Evolutionary conservation across 495 filamentous ascomycete species (phyloP), one percentile per base, ranked within the genome.

Genomic region (Pyrenula aspistea): DNA sequence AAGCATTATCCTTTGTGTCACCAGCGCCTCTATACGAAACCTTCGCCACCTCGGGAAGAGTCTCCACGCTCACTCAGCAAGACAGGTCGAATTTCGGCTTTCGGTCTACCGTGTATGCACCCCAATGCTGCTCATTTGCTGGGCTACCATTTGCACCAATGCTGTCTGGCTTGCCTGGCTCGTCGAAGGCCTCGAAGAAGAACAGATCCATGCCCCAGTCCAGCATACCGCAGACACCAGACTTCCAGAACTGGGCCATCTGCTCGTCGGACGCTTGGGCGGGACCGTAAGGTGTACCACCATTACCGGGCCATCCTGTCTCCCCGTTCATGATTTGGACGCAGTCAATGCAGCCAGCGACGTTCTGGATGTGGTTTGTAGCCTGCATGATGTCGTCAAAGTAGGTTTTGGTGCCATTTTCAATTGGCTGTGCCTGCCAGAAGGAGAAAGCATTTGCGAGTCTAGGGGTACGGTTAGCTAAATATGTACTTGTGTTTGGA

Each of bases 161-260:
- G 65, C 78, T 81, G 23, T 73, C 65, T 56, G 86, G 86, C 83
- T 92, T 92, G 82, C 84, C 89, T 57, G 80, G 71, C 81, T 89
- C 86, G 62, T 88, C 85, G 65, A 87, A 90, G 51, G 88, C 87
- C 77, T 91, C 87, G 62, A 91, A 91, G 68, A 83, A 86, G 75
- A 91, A 92, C 57, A 87, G 81, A 65, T 89, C 86, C 50, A 86
- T 72, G 58, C 84, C 83, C 84, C 84, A 88, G 60, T 73, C 79
- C 25, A 88, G 71, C 67, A 87, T 80, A 54, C 78, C 79, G 67
- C 88, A 92, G 60, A 92, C 78, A 63, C 79, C 82, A 22, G 79
- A 67, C 66, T 79, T 74, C 73, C 75, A 92, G 77, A 82, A 91
- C 23, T 63, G 67, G 55, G 73, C 63, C 10, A 85, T 86, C 63